Evolutionary conservation across 2,329 filamentous ascomycete species (phyloP), one percentile per base, ranked within the genome.

Genomic region (Akanthomyces uredinophilus): DNA sequence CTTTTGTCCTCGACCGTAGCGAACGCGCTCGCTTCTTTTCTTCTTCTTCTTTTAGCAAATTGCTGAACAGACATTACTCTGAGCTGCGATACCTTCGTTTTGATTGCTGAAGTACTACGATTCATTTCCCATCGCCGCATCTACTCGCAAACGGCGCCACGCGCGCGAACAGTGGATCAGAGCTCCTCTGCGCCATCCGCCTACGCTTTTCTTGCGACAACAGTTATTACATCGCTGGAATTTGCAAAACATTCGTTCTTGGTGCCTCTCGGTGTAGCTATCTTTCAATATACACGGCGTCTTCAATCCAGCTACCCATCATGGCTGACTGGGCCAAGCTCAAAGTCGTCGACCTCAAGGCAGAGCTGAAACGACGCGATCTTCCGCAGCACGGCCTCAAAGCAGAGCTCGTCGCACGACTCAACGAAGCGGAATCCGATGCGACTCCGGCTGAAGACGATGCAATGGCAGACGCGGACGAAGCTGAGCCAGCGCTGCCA

Each of bases 341-440:
- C 70, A 93, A 90, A 76, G 90, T 94, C 65, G 80, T 87, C 39
- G 88, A 92, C 69, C 82, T 94, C 63, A 89, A 88, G 74, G 84
- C 85, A 24, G 89, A 92, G 78, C 81, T 93, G 47, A 92, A 90
- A 75, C 81, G 79, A 63, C 84, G 89, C 65, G 86, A 87, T n/a
- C 82, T 93, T 44, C 78, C 86, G 6, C 83, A 86, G 64, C 83
- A 84, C 27, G 90, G 90, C 10, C 80, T 92, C 58, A 90, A 92
- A 72, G 81, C 86, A 27, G 89, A 89, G 64, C 83, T 92, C 52
- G 81, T 93, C 61, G 83, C 87, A 64, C 84, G 88, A 63, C 75
- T 94, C 51, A 71, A 79, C 52, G 76, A 75, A 54, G 76, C 75
- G 39, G 77, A 78, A 47, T 44, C 50, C 14, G 62, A 22, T 3